Evolutionary conservation across 495 filamentous ascomycete species (phyloP).

Genomic region (Penicillium cosmopolitanum): DNA sequence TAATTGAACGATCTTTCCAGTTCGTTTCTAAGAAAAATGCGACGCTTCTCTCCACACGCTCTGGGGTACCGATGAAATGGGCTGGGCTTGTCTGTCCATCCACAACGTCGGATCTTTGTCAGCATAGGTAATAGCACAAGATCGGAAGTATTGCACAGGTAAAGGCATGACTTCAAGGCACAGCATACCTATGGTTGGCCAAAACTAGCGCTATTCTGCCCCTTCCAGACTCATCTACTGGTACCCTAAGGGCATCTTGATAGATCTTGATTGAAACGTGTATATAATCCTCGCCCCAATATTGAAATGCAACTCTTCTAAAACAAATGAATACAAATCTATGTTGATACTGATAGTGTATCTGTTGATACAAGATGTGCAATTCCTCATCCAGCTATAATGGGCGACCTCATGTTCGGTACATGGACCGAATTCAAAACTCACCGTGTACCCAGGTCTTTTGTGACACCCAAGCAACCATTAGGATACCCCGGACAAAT

Average conservation of each 20-base stretch:
- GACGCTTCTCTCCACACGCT: neutral
- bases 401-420: neutral
- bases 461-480: conserved; percentile 24
- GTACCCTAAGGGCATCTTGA: neutral
- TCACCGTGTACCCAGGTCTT: neutral
- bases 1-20: neutral
- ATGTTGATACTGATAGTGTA: neutral
- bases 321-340: neutral
- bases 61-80: neutral
- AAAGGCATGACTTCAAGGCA: neutral
- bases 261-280: neutral
- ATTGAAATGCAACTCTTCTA: neutral
- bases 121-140: neutral
- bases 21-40: neutral
- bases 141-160: neutral
- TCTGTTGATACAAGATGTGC: neutral
- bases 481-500: conserved; percentile 16
- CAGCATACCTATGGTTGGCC: neutral
- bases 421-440: conserved; percentile 14
- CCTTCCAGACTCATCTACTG: neutral
- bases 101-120: neutral
- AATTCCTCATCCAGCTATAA: neutral
- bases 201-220: neutral
- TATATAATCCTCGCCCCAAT: neutral
- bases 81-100: neutral